phyloP scores from a whole-genome alignment of 228 moss, liverwort and hornwort genomes.

The Sphagnum fallax region DNA sequence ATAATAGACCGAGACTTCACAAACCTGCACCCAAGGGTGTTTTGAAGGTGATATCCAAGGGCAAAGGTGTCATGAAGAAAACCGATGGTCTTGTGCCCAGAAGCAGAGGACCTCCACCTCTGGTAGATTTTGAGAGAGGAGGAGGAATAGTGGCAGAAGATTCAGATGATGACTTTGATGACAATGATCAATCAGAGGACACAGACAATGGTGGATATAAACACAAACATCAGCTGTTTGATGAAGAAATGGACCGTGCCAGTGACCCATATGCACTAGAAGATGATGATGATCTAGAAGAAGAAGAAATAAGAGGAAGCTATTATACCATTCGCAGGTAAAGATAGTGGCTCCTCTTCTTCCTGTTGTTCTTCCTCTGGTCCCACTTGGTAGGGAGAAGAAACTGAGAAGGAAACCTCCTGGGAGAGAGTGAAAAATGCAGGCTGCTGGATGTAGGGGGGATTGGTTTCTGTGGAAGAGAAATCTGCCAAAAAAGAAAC shows the following conservation, averaged over 20 bases:
- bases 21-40: slow-evolving; percentile 72
- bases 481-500: slow-evolving; percentile 34
- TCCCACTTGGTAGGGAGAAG: slow-evolving; percentile 16
- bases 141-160: slow-evolving; percentile 30
- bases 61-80: slow-evolving; percentile 19
- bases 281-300: too few relatives aligned
- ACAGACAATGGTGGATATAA: too few relatives aligned
- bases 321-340: slow-evolving; percentile 1
- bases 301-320: slow-evolving; percentile 25
- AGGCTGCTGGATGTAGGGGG: slow-evolving; percentile 37
- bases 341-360: too few relatives aligned
- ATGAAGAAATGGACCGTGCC: too few relatives aligned
- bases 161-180: neutral
- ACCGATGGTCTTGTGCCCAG: slow-evolving; percentile 24
- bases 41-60: slow-evolving; percentile 60
- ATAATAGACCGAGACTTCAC: slow-evolving; percentile 13
- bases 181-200: too few relatives aligned
- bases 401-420: slow-evolving; percentile 27
- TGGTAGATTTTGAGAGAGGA: slow-evolving; percentile 28
- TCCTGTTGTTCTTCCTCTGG: too few relatives aligned
- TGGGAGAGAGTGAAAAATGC: slow-evolving; percentile 45
- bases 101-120: slow-evolving; percentile 36
- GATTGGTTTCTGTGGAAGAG: slow-evolving; percentile 22
- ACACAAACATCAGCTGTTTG: too few relatives aligned
- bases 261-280: too few relatives aligned